Evolutionary conservation across 1,284 basidiomycete species (phyloP), one percentile per base, ranked within the genome.

Genomic region (Thecaphora thlaspeos): DNA sequence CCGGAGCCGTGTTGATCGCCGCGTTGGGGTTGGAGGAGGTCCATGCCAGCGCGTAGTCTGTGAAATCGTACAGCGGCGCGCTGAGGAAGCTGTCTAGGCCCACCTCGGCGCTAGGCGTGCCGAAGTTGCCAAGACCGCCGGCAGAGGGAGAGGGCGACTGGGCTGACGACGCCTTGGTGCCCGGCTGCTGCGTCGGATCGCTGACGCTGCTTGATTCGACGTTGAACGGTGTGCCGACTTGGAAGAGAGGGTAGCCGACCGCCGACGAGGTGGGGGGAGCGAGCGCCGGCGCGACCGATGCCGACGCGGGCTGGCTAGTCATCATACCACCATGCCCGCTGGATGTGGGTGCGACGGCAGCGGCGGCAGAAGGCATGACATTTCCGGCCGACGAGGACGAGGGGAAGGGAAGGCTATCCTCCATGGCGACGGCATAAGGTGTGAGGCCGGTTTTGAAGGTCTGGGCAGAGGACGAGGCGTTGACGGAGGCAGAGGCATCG

Each of bases 71-170:
- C 38, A 66, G 45, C 23, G 62, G 23, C 8, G 49, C 52, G 17
- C 55, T 58, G 18, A 66, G 47, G 51, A 57, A 61, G 15, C 36
- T 42, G 2, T 66, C 62, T 15, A 62, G 28, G 5, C 55, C 62
- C n/a, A 69, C 62, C 4, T 63, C 66, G 30, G 66, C 62, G 28
- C 63, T 66, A 0, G 66, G 66, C 21, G 66, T 69, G 2, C 66
- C 66, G 15, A 11, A 34, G 32, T 15, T 14, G 10, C 3, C 10
- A 8, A 34, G 12, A 15, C 7, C 17, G 4, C 11, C 32, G 7
- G 11, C 32, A 14, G 3, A 34, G 10, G 32, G 32, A 8, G 12
- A 14, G 10, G 32, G 32, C 32, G 32, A 34, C 9, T 11, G 32
- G 14, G 28, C 28, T 3, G 66, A 50, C 22, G 57, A 63, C 2